phyloP scores from a whole-genome alignment of 768 basidiomycete genomes.

The Gyrodon lividus region DNA sequence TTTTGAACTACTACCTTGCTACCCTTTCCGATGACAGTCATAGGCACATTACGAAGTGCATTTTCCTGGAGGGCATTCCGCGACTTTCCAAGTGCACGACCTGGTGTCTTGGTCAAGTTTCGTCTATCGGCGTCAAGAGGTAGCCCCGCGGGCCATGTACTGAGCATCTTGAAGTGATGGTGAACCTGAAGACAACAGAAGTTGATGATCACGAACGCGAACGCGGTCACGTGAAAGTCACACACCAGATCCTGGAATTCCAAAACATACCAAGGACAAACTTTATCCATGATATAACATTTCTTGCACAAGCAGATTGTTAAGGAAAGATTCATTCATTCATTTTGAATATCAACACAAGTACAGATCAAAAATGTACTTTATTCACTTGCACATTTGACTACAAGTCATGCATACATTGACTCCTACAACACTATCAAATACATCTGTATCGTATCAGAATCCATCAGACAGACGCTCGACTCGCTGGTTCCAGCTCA shows the following conservation, averaged over 20 bases:
- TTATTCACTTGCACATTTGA: no score
- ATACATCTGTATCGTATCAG: neutral
- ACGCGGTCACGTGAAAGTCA: constrained; percentile 28
- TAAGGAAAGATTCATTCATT: no score
- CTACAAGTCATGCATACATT: constrained; percentile 12
- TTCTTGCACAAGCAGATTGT: no score
- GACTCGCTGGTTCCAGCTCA: constrained; percentile 45
- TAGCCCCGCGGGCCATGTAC: constrained; percentile 22
- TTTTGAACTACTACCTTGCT: constrained; percentile 38
- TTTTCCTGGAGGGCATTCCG: constrained; percentile 49
- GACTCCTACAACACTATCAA: constrained; percentile 5
- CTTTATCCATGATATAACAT: no score
- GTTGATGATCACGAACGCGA: constrained; percentile 15
- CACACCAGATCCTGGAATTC: no score
- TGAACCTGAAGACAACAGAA: constrained; percentile 2
- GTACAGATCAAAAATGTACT: no score
- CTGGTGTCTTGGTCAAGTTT: constrained; percentile 51
- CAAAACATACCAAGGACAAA: no score
- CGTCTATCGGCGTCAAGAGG: constrained; percentile 28
- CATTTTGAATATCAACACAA: no score
- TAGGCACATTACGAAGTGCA: constrained; percentile 36
- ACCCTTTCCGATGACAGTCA: constrained; percentile 46
- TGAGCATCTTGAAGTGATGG: constrained; percentile 25
- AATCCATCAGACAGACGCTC: constrained; percentile 67
- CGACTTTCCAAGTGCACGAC: constrained; percentile 41